Evolutionary conservation across 2,329 filamentous ascomycete genomes (phyloP).

Genomic region (Septoria linicola): DNA sequence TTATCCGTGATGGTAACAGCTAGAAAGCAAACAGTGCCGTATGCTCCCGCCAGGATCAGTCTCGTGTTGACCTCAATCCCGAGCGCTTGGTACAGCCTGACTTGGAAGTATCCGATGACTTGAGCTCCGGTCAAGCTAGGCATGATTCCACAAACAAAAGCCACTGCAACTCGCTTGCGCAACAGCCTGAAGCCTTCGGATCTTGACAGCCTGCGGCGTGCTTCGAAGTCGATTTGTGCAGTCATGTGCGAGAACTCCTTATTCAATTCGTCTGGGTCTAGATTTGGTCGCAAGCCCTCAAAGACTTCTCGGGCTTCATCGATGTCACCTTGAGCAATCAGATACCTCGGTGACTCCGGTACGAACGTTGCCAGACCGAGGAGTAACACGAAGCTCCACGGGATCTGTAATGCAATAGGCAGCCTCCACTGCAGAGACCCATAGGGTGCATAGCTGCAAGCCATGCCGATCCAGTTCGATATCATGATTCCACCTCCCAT

Average conservation of each 20-base stretch:
- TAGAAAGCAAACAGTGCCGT: conserved; percentile 53
- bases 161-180: conserved; percentile 52
- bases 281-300: conserved; percentile 46
- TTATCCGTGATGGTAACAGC: conserved; percentile 52
- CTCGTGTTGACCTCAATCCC: conserved; percentile 52
- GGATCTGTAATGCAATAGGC: conserved; percentile 31
- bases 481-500: conserved; percentile 56
- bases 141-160: conserved; percentile 56
- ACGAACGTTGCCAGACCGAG: conserved; percentile 23
- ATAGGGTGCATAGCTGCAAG: conserved; percentile 42
- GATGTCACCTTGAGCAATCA: conserved; percentile 26
- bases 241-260: conserved; percentile 54
- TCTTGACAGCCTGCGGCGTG: conserved; percentile 37
- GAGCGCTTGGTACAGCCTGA: conserved; percentile 54
- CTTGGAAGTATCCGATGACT: conserved; percentile 48
- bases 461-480: conserved; percentile 49
- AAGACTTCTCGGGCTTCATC: conserved; percentile 29
- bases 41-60: conserved; percentile 54
- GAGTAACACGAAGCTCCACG: conserved; percentile 50
- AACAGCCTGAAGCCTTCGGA: conserved; percentile 53
- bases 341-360: conserved; percentile 23
- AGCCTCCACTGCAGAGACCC: conserved; percentile 25
- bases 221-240: conserved; percentile 48
- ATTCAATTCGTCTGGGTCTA: conserved; percentile 44
- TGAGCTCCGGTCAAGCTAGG: conserved; percentile 57